Base-by-base conservation (phyloP, 768 basidiomycete genomes). In the Dentipellis fragilis region DNA sequence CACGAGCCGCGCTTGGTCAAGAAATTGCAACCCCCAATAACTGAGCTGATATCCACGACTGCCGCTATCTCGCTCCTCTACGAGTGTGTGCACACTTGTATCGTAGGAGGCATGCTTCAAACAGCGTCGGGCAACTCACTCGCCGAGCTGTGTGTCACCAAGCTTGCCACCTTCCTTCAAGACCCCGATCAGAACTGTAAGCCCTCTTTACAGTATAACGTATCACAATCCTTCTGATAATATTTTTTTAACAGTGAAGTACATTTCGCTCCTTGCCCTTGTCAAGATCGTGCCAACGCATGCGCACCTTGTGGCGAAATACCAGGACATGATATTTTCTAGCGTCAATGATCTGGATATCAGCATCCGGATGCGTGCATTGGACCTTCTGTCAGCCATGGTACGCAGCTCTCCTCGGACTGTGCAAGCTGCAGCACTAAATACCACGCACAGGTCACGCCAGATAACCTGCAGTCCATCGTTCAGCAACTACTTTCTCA, bases 1-100 rank as follows among this genome's bases (percentile, higher is more conserved):
- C 76, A 89, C 59, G 95, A 99, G 69, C 89, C 91, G 19, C 86
- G 96, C 17, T 75, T 99, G 36, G 93, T 96, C 57, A 89, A 87
- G 71, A 99, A 99, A 70, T 78, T 98, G 35, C 85, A 94, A 59
- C 84, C 88, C 8, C 96, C 94, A 1, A 89, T 99, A 58, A 96
- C 93, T 0, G 89, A 94, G 56, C 81, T 99, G 54, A 99, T 99
- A 54, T 88, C 91, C 0, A 96, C 90, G 0, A 98, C 96, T 0
- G 84, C 89, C 2, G 96, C 96, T 0, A 94, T 98, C 39, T 97
- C 94, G 21, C 74, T 99, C 21, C 72, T 99, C 12, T 99, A 98
- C 67, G 96, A 99, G 73, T 99, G 96, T 68, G 95, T 99, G 0
- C 89, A 93, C 62, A 98, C 96, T 0, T 97, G 93, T 63, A 98